phyloP scores from a whole-genome alignment of 768 basidiomycete species.

The Clathrus columnatus region DNA sequence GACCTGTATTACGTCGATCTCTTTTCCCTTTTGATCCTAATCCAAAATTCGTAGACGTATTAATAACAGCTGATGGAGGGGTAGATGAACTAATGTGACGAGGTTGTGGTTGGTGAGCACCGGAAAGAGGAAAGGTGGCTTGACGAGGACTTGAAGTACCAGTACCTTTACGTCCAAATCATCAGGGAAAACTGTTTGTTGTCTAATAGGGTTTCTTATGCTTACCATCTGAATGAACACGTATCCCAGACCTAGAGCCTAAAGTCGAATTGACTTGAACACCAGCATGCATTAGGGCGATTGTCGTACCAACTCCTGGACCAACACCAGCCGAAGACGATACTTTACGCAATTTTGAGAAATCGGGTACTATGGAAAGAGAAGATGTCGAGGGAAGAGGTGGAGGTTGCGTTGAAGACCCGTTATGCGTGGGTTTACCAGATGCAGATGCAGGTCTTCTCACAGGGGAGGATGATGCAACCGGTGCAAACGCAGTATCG shows the following conservation, averaged over 20 bases:
- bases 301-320: neutral
- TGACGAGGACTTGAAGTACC: too few species aligned
- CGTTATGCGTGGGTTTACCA: too few species aligned
- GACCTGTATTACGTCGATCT: neutral
- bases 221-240: neutral
- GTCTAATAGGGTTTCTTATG: too few species aligned
- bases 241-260: too few species aligned
- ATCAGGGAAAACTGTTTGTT: too few species aligned
- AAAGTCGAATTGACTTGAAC: neutral
- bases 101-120: neutral
- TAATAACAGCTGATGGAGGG: neutral
- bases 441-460: neutral
- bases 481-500: neutral
- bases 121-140: too few species aligned
- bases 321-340: neutral
- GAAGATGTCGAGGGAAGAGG: neutral
- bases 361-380: neutral
- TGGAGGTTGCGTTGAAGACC: too few species aligned
- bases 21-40: neutral
- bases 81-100: neutral
- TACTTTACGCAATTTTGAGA: neutral
- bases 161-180: too few species aligned
- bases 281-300: neutral
- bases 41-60: too few species aligned
- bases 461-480: neutral